These are phyloP conservation scores for Phoma sp. DNA, from an alignment of 2,329 filamentous ascomycete species.

Conservation along the genomic window DNA sequence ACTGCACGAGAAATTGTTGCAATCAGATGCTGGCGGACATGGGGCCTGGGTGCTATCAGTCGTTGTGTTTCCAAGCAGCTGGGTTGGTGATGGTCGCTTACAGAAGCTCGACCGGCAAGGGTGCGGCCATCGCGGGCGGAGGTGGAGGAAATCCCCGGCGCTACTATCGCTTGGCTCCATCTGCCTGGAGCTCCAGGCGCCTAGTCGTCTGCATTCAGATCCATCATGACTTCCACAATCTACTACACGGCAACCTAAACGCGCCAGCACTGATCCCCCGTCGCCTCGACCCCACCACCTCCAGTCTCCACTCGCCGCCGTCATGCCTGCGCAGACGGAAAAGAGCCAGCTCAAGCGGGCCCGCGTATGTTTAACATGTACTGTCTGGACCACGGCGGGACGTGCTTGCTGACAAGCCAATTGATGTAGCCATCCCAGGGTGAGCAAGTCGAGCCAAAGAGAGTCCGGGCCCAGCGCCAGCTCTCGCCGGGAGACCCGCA, in stretches of 20 bases:
- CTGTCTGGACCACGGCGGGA: not conserved
- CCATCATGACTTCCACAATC: conserved; percentile 29
- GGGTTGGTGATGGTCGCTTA: conserved; percentile 6
- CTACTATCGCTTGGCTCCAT: conserved; percentile 17
- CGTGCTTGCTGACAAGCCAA: conserved; percentile 28
- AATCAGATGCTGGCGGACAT: conserved; percentile 2
- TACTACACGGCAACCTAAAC: conserved; percentile 27
- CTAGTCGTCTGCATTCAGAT: conserved; percentile 19
- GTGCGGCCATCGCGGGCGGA: conserved; percentile 12
- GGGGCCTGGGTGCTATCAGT: conserved; percentile 1
- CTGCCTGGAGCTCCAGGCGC: conserved; percentile 30
- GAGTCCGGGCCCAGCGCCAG: conserved; percentile 78
- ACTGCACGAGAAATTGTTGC: not conserved
- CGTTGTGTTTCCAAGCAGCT: conserved; percentile 4
- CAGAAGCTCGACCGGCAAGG: conserved; percentile 1
- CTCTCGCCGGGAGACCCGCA: conserved; percentile 59
- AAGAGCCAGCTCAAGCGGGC: conserved; percentile 86
- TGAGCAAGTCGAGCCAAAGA: conserved; percentile 75
- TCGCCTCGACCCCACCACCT: conserved; percentile 23
- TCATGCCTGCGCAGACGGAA: conserved; percentile 68
- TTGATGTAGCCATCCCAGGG: conserved; percentile 68
- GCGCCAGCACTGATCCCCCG: conserved; percentile 30
- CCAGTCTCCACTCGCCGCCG: conserved; percentile 16
- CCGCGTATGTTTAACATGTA: conserved; percentile 63
- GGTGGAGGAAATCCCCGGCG: not conserved